Evolutionary conservation across 768 basidiomycete species (phyloP).

Genomic region (Psilocybe cubensis): DNA sequence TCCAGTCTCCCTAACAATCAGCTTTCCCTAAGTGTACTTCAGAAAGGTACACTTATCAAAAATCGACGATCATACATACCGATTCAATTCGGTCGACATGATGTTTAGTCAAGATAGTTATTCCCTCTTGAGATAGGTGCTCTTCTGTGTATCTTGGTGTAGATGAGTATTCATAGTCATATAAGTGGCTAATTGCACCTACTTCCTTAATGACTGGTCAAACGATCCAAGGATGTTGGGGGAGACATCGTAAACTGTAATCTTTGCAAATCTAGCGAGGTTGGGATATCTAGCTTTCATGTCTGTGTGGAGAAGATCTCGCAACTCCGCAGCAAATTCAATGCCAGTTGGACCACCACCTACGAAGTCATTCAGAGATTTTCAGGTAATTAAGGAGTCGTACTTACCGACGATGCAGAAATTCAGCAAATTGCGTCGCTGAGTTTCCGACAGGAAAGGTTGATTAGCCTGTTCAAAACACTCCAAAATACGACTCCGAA

Average conservation of each 20-base stretch:
- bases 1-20: slow-evolving; percentile 73
- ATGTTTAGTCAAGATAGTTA: slow-evolving; percentile 70
- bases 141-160: slow-evolving; percentile 62
- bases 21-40: slow-evolving; percentile 47
- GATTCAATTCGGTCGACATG: slow-evolving; percentile 73
- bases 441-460: slow-evolving; percentile 73
- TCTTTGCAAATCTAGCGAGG: slow-evolving; percentile 65
- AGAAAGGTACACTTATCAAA: neutral
- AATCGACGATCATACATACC: slow-evolving; percentile 33
- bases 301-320: slow-evolving; percentile 76
- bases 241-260: slow-evolving; percentile 84
- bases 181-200: slow-evolving; percentile 18
- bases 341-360: slow-evolving; percentile 82
- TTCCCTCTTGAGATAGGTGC: slow-evolving; percentile 75
- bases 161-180: neutral
- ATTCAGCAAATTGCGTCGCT: slow-evolving; percentile 76
- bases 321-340: slow-evolving; percentile 83
- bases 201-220: slow-evolving; percentile 68
- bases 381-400: neutral
- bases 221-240: slow-evolving; percentile 76
- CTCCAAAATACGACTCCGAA: slow-evolving; percentile 75
- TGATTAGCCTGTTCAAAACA: slow-evolving; percentile 89
- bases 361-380: slow-evolving; percentile 23
- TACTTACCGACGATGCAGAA: slow-evolving; percentile 84
- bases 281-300: slow-evolving; percentile 62